Evolutionary conservation across 2,329 filamentous ascomycete species (phyloP).

Genomic region (Huntiella decipiens): DNA sequence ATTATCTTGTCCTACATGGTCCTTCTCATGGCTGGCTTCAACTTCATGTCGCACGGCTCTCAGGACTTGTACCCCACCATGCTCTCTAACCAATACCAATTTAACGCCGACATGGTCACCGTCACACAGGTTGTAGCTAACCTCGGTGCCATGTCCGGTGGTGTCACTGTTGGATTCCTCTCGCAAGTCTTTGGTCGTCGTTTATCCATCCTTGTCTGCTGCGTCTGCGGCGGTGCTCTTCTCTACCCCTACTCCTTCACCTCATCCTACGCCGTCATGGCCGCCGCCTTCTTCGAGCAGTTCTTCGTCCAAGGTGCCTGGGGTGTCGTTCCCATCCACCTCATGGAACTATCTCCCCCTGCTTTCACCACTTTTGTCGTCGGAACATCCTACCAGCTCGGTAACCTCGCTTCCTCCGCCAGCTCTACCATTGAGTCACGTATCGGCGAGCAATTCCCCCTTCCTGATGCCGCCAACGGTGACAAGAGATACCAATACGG

Average conservation of each 20-base stretch:
- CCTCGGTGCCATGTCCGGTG: slow-evolving; percentile 54
- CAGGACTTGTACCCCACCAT: slow-evolving; percentile 67
- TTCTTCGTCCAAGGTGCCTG: slow-evolving; percentile 62
- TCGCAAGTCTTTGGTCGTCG: slow-evolving; percentile 60
- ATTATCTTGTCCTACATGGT: slow-evolving; percentile 47
- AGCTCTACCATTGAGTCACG: slow-evolving; percentile 59
- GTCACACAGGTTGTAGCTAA: slow-evolving; percentile 64
- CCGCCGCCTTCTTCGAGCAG: slow-evolving; percentile 53
- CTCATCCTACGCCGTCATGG: slow-evolving; percentile 35
- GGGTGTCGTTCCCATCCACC: slow-evolving; percentile 57
- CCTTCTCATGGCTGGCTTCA: slow-evolving; percentile 48
- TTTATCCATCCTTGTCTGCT: slow-evolving; percentile 41
- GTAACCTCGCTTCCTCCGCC: slow-evolving; percentile 51
- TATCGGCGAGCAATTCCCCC: slow-evolving; percentile 55
- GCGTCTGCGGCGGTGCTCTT: slow-evolving; percentile 38
- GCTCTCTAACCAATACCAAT: slow-evolving; percentile 34
- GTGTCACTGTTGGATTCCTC: slow-evolving; percentile 52
- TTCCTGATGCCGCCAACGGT: slow-evolving; percentile 34
- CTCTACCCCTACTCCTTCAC: slow-evolving; percentile 56
- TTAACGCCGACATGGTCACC: slow-evolving; percentile 33
- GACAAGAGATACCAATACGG: slow-evolving; percentile 51
- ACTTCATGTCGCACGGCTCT: slow-evolving; percentile 58
- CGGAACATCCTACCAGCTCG: slow-evolving; percentile 57
- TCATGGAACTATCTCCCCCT: slow-evolving; percentile 58
- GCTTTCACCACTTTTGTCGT: slow-evolving; percentile 57